phyloP scores from a whole-genome alignment of 2,329 filamentous ascomycete genomes.

The Didymella pinodella region DNA sequence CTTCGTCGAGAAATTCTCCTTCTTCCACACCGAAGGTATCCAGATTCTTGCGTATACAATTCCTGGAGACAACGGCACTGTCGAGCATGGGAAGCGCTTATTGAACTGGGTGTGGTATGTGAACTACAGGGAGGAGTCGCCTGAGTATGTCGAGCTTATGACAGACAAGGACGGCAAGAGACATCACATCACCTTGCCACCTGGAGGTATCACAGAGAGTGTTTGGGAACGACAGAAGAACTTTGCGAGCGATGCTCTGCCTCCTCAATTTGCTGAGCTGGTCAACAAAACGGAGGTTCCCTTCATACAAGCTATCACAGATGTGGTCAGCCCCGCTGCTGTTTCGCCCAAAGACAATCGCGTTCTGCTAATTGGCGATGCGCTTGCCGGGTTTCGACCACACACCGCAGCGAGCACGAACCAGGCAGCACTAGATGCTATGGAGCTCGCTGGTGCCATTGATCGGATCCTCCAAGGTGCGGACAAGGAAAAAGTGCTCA shows the following conservation, averaged over 20 bases:
- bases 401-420: slow-evolving; percentile 56
- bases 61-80: slow-evolving; percentile 51
- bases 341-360: slow-evolving; percentile 48
- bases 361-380: slow-evolving; percentile 57
- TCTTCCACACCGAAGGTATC: slow-evolving; percentile 28
- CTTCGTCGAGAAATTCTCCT: slow-evolving; percentile 31
- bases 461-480: slow-evolving; percentile 49
- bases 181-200: slow-evolving; percentile 54
- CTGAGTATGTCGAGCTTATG: slow-evolving; percentile 52
- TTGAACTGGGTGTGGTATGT: slow-evolving; percentile 59
- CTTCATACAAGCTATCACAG: slow-evolving; percentile 57
- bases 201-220: slow-evolving; percentile 47
- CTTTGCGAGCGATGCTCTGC: slow-evolving; percentile 40
- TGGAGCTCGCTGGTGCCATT: slow-evolving; percentile 38
- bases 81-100: slow-evolving; percentile 50
- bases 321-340: slow-evolving; percentile 48
- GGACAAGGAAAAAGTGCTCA: slow-evolving; percentile 26
- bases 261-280: slow-evolving; percentile 52
- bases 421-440: slow-evolving; percentile 55
- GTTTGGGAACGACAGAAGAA: slow-evolving; percentile 50
- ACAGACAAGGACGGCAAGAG: slow-evolving; percentile 52
- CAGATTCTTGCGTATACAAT: slow-evolving; percentile 51
- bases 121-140: slow-evolving; percentile 48
- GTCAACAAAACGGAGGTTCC: slow-evolving; percentile 51
- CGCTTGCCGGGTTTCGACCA: slow-evolving; percentile 55